Base-by-base conservation (phyloP, 192 early-diverging fungal species). In the Coemansia sp. region DNA sequence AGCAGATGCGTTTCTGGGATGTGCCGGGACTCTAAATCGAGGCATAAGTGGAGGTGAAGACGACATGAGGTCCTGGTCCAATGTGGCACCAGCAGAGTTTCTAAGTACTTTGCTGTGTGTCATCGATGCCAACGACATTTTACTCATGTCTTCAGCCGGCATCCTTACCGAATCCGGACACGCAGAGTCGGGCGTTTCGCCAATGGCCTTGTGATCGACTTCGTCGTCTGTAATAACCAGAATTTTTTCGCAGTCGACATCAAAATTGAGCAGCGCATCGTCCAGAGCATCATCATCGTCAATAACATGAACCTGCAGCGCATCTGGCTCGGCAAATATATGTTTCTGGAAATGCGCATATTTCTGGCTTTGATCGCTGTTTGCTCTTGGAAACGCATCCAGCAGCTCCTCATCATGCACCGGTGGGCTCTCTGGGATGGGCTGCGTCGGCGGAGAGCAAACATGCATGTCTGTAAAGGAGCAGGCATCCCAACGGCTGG, bases 161-260 rank as follows among this genome's bases (percentile, higher is more conserved):
- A 2, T 2, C 45, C 5, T 31, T 7, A 17, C 14, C n/a, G 42
- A 63, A 3, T 22, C 25, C 14, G 18, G 38, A 7, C 49, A 22
- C n/a, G 51, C 34, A 29, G 30, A 38, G 55, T 42, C 11, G 7
- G 40, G 22, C 20, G 51, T 30, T 54, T 30, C 51, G 7, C 6
- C 28, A 29, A 54, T 22, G 4, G 22, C 7, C 7, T 5, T 22
- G 4, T 22, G 31, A 34, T 62, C 36, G 38, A 4, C 56, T 3
- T 69, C 77, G 22, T 69, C 60, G 45, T 75, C 69, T 8, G 69
- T 74, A 17, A 80, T 17, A 22, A 72, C 36, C n/a, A 75, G 34
- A 40, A 80, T 63, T 17, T 80, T 72, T 11, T 57, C 48, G 28
- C 57, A 40, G 52, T 58, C 50, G 18, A 80, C 56, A 40, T 80